Evolutionary conservation across 106 monocot species (phyloP), one percentile per base, ranked within the genome.

Genomic region (Allium cepa): DNA sequence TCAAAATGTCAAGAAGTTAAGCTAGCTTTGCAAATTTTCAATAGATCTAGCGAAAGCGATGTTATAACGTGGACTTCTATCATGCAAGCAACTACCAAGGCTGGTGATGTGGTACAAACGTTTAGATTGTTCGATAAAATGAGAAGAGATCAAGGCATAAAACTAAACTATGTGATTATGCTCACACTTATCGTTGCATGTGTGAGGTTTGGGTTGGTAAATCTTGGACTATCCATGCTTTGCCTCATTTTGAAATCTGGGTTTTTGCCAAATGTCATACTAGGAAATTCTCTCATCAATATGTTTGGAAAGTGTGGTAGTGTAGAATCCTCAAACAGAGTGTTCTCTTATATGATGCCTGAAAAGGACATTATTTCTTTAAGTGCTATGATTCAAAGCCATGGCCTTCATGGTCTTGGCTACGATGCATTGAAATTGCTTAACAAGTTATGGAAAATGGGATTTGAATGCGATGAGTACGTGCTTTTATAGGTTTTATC

Each of bases 281-380:
- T 86, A 26, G 75, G 76, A 58, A 90, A 86, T 64, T 75, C 90
- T 5, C 65, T 91, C 67, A 74, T 86, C 28, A 79, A 77, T 15
- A 84, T 91, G 90, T 91, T 86, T 59, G 70, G 81, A 2, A 79
- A 84, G 66, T 91, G 86, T 10, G 90, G 90, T 7, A 72, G 63
- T 56, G 17, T 79, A 51, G 66, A 73, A 53, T 78, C 81, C 62
- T 71, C 90, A 4, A 15, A 14, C 7, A 63, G 47, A 13, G 81
- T 91, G 8, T 86, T 84, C 56, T 67, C 61, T 56, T 28, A 50
- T 6, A 46, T 22, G 15, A 91, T 91, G 79, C 36, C 10, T 1
- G 16, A 13, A 11, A 55, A 62, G 50, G 79, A 86, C 51, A 49
- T 73, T 7, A 72, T 91, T 9, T 79, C 78, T 0, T 87, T 81